Conservation (phyloP, 208 protist genomes). For the Wallacemonas rigidus region DNA sequence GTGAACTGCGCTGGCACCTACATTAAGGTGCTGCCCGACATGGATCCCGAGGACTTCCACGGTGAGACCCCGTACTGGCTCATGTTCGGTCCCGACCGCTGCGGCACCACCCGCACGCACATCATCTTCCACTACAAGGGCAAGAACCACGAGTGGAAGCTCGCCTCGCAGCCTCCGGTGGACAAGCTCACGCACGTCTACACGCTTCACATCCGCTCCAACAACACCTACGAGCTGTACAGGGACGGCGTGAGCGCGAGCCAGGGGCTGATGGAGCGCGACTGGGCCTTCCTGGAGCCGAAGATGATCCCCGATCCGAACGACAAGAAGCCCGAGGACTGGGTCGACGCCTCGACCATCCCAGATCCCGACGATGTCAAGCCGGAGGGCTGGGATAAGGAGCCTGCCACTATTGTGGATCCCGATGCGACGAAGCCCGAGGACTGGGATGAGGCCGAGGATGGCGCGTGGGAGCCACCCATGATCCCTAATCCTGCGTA, state of each 20-base stretch:
- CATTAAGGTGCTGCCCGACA: slow-evolving; percentile 90
- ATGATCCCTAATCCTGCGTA: slow-evolving; percentile 85
- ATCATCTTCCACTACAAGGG: slow-evolving; percentile 96
- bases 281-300: slow-evolving; percentile 90
- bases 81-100: slow-evolving; percentile 97
- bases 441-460: slow-evolving; percentile 92
- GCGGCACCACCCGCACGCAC: slow-evolving; percentile 84
- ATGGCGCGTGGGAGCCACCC: slow-evolving; percentile 89
- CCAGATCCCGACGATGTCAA: slow-evolving; percentile 89
- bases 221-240: slow-evolving; percentile 93
- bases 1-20: slow-evolving; percentile 94
- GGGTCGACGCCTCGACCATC: slow-evolving; percentile 81
- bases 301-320: slow-evolving; percentile 86
- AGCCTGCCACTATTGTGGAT: slow-evolving; percentile 81
- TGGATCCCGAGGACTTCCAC: slow-evolving; percentile 82
- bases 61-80: slow-evolving; percentile 91
- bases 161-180: slow-evolving; percentile 36
- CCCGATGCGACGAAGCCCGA: slow-evolving; percentile 88
- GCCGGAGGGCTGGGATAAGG: slow-evolving; percentile 93
- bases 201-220: slow-evolving; percentile 87
- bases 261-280: slow-evolving; percentile 74
- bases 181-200: slow-evolving; percentile 94
- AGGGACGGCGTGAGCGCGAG: slow-evolving; percentile 78
- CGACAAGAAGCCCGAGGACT: slow-evolving; percentile 92
- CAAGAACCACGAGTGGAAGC: slow-evolving; percentile 90